Conservation (phyloP, 2,329 filamentous ascomycete species). For the Alternaria gansuensis region DNA sequence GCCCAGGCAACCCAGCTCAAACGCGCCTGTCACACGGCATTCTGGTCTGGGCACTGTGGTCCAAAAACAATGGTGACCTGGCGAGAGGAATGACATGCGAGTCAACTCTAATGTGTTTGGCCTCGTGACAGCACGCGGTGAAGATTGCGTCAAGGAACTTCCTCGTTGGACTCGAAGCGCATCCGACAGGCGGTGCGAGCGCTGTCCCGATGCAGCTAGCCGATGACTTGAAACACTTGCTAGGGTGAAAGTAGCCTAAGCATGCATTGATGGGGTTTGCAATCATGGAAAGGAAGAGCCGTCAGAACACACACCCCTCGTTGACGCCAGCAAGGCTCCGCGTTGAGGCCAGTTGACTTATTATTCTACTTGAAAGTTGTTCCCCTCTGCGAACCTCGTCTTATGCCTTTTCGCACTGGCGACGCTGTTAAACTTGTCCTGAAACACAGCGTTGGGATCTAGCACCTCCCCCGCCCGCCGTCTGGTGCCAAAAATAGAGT, state of each 20-base stretch:
- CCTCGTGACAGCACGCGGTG: slow-evolving; percentile 17
- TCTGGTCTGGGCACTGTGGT: slow-evolving; percentile 1
- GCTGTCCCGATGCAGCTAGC: slow-evolving; percentile 15
- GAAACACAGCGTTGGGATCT: slow-evolving; percentile 44
- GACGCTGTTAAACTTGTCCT: slow-evolving; percentile 29
- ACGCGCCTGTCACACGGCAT: slow-evolving; percentile 11
- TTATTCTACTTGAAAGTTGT: slow-evolving; percentile 3
- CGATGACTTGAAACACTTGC: slow-evolving; percentile 26
- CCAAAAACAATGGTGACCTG: not conserved
- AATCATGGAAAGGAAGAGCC: slow-evolving; percentile 28
- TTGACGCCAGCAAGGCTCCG: slow-evolving; percentile 18
- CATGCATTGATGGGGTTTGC: slow-evolving; percentile 24
- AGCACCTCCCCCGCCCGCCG: slow-evolving; percentile 36
- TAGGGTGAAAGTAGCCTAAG: slow-evolving; percentile 33
- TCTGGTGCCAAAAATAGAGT: slow-evolving; percentile 43
- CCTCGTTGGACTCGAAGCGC: slow-evolving; percentile 11
- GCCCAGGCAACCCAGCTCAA: slow-evolving; percentile 15
- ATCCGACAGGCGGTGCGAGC: slow-evolving; percentile 8
- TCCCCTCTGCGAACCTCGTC: not conserved
- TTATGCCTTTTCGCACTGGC: slow-evolving; percentile 19
- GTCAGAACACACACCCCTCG: slow-evolving; percentile 31
- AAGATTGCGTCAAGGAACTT: slow-evolving; percentile 15
- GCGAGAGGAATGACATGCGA: slow-evolving; percentile 5
- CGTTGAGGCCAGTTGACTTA: slow-evolving; percentile 17
- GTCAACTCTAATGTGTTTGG: slow-evolving; percentile 11